Percentiles rank a stretch among this genome's conserved stretches.
These are phyloP conservation scores for Candida ipomoeae DNA, from an alignment of 805 yeast genomes.

Conservation along the genomic window DNA sequence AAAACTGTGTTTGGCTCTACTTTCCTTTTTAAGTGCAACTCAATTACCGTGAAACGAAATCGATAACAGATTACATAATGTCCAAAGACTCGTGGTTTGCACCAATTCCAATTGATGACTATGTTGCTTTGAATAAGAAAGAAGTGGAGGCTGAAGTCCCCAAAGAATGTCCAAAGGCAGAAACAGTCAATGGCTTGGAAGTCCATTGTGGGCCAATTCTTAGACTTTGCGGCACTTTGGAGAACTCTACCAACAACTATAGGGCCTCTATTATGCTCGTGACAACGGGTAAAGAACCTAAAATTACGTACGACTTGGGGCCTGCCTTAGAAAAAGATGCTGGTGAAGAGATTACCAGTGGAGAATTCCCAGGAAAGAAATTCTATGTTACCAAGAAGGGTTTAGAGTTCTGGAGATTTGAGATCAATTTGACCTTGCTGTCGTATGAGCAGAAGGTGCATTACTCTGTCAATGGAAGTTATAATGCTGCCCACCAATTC, in stretches of 20 bases:
- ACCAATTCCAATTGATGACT: slow-evolving; percentile 29
- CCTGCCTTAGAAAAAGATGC: slow-evolving; percentile 22
- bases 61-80: slow-evolving; percentile 3
- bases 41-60: background rate
- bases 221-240: slow-evolving; percentile 60
- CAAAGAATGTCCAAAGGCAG: slow-evolving; percentile 25
- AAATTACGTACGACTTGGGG: slow-evolving; percentile 33
- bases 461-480: slow-evolving; percentile 51
- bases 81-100: slow-evolving; percentile 16
- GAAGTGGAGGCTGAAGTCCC: slow-evolving; percentile 23
- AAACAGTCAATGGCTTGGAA: slow-evolving; percentile 32
- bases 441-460: slow-evolving; percentile 56
- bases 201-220: slow-evolving; percentile 76
- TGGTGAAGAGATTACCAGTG: slow-evolving; percentile 20
- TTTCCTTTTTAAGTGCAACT: background rate
- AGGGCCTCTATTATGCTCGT: slow-evolving; percentile 69
- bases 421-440: slow-evolving; percentile 46
- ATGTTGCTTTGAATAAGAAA: slow-evolving; percentile 24
- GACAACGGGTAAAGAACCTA: slow-evolving; percentile 40
- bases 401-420: slow-evolving; percentile 63
- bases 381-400: slow-evolving; percentile 44
- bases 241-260: slow-evolving; percentile 47
- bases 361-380: slow-evolving; percentile 44
- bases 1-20: background rate
- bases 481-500: slow-evolving; percentile 38